Evolutionary conservation across 2,329 filamentous ascomycete species (phyloP), one percentile per base, ranked within the genome.

Genomic region (Ascosphaera apis): DNA sequence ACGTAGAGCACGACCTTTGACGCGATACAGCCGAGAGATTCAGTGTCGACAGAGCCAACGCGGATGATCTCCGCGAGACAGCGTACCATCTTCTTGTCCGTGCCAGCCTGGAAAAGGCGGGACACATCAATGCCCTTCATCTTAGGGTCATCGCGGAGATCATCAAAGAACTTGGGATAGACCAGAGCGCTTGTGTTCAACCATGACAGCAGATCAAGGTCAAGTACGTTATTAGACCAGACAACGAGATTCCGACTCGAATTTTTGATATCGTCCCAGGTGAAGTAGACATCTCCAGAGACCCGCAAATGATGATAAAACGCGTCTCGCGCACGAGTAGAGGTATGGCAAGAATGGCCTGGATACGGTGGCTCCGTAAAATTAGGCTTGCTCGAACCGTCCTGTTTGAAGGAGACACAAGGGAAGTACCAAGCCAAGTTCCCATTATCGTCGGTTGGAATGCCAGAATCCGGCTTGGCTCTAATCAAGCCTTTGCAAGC

Each of bases 361-460:
- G 73, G 59, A 52, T 93, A 93, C 53, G 77, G 76, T 0, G 71
- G 67, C 28, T 65, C 63, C 0, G 81, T 84, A 31, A 61, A 54
- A 52, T 98, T 93, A 1, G 78, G 75, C 41, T 69, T 56, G 16
- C 66, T 70, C 1, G 83, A 92, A 16, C 88, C 88, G 51, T 98
- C 88, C 56, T 95, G 88, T 45, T 91, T 91, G 64, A 84, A 91
- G 1, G 78, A 65, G 3, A 67, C 75, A 63, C 88, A 98, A 2
- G 88, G 88, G 52, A 95, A 95, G 53, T 98, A 98, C 86, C 88
- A 98, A 1, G 76, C 88, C 41, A 98, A 59, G 39, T 91, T 73
- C 4, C 69, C 72, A 36, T 74, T 58, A 17, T 54, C 57, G 50
- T 91, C 75, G 4, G 76, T 78, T 1, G 84, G 82, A 6, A 98